These are phyloP conservation scores for Blepharisma japonicum DNA, from an alignment of 73 alveolate genomes.

Conservation along the genomic window DNA sequence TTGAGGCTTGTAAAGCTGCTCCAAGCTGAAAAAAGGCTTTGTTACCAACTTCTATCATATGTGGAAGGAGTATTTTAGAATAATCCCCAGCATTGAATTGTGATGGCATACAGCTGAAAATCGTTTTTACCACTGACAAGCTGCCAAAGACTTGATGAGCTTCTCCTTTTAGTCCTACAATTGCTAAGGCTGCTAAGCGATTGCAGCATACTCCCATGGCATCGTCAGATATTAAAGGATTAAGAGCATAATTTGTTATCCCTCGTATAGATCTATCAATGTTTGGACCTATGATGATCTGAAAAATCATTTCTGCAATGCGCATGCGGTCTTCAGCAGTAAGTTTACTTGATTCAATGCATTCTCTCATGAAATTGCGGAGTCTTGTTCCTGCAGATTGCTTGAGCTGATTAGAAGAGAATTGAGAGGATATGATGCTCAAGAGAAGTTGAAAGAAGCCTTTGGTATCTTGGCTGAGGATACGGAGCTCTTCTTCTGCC, in stretches of 20 bases:
- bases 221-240: conserved; percentile 7
- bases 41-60: background rate
- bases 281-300: background rate
- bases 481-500: conserved; percentile 6
- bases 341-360: background rate
- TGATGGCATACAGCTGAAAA: conserved; percentile 3
- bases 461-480: background rate
- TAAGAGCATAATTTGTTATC: background rate
- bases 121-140: background rate
- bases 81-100: background rate
- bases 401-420: background rate
- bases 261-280: background rate
- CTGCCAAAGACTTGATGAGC: too few species aligned
- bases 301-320: background rate
- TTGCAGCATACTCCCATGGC: too few species aligned
- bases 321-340: background rate
- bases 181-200: too few species aligned
- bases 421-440: background rate
- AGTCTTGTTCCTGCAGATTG: conserved; percentile 24
- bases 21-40: background rate
- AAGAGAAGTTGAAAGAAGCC: background rate
- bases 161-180: too few species aligned
- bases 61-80: conserved; percentile 1
- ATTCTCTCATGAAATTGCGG: background rate
- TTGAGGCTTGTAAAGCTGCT: background rate